Percentiles rank a stretch among this genome's conserved stretches.
Evolutionary conservation across 305 asterid genomes (phyloP).

Genomic region (Solanum hybrid): DNA sequence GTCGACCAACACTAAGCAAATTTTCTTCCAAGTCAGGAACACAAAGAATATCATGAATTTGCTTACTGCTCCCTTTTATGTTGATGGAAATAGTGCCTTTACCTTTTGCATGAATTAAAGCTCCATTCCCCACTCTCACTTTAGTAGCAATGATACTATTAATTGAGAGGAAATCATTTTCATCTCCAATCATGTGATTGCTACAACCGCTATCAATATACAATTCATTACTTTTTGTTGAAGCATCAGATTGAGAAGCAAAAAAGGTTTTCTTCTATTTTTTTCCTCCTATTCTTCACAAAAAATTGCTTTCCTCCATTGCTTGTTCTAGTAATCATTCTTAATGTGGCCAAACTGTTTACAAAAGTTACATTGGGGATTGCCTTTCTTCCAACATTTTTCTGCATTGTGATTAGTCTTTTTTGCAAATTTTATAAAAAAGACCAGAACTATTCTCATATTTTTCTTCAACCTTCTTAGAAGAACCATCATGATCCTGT

Average conservation of each 20-base stretch:
- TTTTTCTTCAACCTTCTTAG: background rate
- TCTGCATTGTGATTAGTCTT: background rate
- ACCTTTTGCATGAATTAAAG: background rate
- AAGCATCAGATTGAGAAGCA: background rate
- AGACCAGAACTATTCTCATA: background rate
- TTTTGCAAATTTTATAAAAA: no score
- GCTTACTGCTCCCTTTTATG: background rate
- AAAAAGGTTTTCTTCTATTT: background rate
- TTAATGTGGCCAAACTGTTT: background rate
- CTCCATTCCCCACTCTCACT: background rate
- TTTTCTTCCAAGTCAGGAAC: background rate
- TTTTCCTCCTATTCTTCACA: background rate
- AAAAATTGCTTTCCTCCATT: background rate
- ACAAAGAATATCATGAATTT: background rate
- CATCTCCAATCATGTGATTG: background rate
- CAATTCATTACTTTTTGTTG: no score
- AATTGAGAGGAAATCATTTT: background rate
- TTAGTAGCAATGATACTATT: no score
- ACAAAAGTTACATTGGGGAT: background rate
- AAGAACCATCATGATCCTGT: background rate
- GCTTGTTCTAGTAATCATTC: background rate
- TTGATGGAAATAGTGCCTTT: background rate
- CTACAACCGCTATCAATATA: background rate
- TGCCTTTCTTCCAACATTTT: background rate
- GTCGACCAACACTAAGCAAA: background rate